Percentiles rank a stretch among this genome's conserved stretches.
phyloP scores from a whole-genome alignment of 352 stramenopile species.

The Phytophthora pluvialis region DNA sequence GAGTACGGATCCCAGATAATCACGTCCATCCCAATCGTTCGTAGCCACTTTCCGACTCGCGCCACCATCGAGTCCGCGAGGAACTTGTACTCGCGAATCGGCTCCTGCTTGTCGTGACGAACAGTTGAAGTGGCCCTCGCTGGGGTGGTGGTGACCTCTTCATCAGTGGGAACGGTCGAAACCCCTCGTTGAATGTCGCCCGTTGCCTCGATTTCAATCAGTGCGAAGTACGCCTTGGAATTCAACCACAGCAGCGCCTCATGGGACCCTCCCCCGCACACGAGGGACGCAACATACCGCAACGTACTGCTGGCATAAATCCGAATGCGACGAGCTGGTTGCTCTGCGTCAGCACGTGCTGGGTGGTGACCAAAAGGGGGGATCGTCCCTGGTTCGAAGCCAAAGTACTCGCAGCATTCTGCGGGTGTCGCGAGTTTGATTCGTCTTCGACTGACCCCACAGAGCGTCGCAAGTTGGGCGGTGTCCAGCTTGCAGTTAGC shows the following conservation, averaged over 20 bases:
- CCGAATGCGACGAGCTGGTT: conserved; percentile 19
- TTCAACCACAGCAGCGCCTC: conserved; percentile 53
- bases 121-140: background rate
- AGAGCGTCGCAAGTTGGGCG: conserved; percentile 52
- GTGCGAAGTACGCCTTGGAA: conserved; percentile 46
- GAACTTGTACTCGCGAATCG: conserved; percentile 59
- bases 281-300: conserved; percentile 39
- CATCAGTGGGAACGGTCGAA: conserved; percentile 2
- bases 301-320: conserved; percentile 56
- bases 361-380: conserved; percentile 60
- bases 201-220: conserved; percentile 41
- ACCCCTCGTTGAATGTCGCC: conserved; percentile 48
- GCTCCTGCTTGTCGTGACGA: background rate
- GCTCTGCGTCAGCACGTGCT: conserved; percentile 1
- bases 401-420: conserved; percentile 68
- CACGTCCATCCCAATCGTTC: conserved; percentile 78
- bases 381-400: conserved; percentile 68
- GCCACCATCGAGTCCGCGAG: conserved; percentile 80
- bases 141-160: background rate
- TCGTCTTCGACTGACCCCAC: conserved; percentile 60
- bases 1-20: conserved; percentile 64
- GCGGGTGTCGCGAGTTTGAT: conserved; percentile 69
- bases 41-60: conserved; percentile 77
- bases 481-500: conserved; percentile 68
- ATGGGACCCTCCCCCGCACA: conserved; percentile 56